Conservation (phyloP, 2,329 filamentous ascomycete genomes). For the Aspergillus spinulosporus region DNA sequence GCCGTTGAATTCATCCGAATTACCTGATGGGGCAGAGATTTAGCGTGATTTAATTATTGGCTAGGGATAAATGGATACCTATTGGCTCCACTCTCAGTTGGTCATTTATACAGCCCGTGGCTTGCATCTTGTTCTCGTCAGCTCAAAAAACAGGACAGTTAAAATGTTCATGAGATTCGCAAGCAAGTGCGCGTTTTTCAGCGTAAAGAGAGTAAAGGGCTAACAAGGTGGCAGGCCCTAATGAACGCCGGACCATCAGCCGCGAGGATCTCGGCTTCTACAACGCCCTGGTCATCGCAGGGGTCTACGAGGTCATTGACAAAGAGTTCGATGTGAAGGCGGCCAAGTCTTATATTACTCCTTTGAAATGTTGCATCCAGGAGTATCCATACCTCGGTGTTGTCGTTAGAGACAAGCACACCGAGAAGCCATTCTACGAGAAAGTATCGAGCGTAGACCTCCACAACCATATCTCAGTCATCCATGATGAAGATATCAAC, state of each 20-base stretch:
- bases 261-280: conserved; percentile 46
- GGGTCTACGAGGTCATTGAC: conserved; percentile 32
- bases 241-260: conserved; percentile 45
- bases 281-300: conserved; percentile 41
- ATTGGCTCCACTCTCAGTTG: not conserved
- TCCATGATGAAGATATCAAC: conserved; percentile 2
- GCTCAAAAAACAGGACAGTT: not conserved
- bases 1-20: not conserved
- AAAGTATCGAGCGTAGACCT: conserved; percentile 37
- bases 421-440: conserved; percentile 40
- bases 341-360: conserved; percentile 29
- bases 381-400: conserved; percentile 42
- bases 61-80: not conserved
- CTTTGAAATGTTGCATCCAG: conserved; percentile 42
- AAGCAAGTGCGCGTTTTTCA: conserved; percentile 20
- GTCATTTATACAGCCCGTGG: not conserved
- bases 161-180: conserved; percentile 29
- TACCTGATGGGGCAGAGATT: not conserved
- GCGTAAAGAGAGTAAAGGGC: not conserved
- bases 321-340: conserved; percentile 18
- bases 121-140: too few species aligned
- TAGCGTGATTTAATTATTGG: not conserved
- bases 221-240: conserved; percentile 34
- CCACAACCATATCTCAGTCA: conserved; percentile 41
- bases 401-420: conserved; percentile 37